phyloP scores from a whole-genome alignment of 345 rosid genomes.

The Geranium rotundifolium region DNA sequence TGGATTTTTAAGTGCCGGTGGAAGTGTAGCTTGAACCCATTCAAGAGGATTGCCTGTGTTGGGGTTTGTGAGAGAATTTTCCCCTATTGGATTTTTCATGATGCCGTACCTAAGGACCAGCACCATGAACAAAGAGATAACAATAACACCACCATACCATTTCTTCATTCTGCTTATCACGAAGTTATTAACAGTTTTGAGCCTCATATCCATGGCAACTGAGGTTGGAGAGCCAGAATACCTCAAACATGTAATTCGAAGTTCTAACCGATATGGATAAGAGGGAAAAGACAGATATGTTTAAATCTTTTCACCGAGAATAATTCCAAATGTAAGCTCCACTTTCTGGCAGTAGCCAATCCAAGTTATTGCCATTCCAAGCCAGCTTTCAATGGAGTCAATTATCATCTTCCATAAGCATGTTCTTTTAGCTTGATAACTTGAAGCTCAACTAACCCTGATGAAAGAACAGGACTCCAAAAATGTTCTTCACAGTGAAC shows the following conservation, averaged over 20 bases:
- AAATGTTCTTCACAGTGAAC: constrained; percentile 4
- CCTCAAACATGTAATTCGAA: constrained; percentile 3
- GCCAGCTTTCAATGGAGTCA: constrained; percentile 7
- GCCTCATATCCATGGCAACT: constrained; percentile 3
- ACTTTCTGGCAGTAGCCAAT: constrained; percentile 6
- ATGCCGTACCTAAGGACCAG: constrained; percentile 57
- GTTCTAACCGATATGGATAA: constrained; percentile 3
- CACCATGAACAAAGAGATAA: constrained; percentile 70
- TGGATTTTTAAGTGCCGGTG: constrained; percentile 44
- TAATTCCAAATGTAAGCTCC: constrained; percentile 2
- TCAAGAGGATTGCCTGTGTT: constrained; percentile 69
- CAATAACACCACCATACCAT: constrained; percentile 59
- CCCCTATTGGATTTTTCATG: constrained; percentile 48
- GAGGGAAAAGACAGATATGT: constrained; percentile 1
- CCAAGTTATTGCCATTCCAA: constrained; percentile 6
- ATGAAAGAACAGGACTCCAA: constrained; percentile 3
- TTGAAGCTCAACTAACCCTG: constrained; percentile 3
- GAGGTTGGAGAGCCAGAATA: constrained; percentile 5
- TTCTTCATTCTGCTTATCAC: constrained; percentile 54
- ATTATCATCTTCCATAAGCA: constrained; percentile 5
- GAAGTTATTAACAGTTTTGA: neutral
- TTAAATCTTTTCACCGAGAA: constrained; percentile 3
- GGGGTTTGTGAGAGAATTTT: constrained; percentile 32
- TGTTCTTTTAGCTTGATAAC: constrained; percentile 10
- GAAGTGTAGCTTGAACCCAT: constrained; percentile 48